A percentile compares a stretch with the other conserved stretches of the same genome.
Evolutionary conservation across 768 basidiomycete genomes (phyloP).

Genomic region (Termitomyces sp.): DNA sequence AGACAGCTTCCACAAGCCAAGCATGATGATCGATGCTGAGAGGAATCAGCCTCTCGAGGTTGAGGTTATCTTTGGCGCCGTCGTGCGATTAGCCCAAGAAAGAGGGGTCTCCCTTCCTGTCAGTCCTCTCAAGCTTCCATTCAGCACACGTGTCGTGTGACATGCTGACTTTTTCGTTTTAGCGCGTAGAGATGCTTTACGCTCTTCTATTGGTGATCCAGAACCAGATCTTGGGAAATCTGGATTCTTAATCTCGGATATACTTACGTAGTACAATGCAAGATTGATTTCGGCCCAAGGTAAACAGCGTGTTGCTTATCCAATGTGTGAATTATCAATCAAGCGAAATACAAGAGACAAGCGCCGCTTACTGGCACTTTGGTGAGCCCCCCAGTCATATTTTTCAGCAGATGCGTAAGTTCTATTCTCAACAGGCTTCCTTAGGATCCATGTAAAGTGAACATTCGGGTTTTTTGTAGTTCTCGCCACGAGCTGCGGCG

Average conservation of each 20-base stretch:
- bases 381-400: too few species aligned
- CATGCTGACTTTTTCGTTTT: not conserved
- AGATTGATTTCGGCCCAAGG: not conserved
- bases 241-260: conserved; percentile 6
- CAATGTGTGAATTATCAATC: not conserved
- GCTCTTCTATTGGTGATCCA: conserved; percentile 54
- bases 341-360: too few species aligned
- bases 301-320: not conserved
- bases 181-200: conserved; percentile 65
- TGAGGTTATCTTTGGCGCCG: conserved; percentile 60
- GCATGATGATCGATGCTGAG: conserved; percentile 59
- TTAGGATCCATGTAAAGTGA: not conserved
- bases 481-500: too few species aligned
- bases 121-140: conserved; percentile 18
- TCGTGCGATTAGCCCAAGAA: conserved; percentile 47
- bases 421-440: not conserved
- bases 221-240: conserved; percentile 49
- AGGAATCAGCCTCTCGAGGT: conserved; percentile 58
- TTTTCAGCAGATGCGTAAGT: not conserved
- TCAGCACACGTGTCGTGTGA: not conserved
- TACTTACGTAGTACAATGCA: not conserved
- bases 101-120: conserved; percentile 45
- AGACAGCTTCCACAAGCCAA: conserved; percentile 44
- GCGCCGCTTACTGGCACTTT: too few species aligned
- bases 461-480: too few species aligned